A percentile compares a stretch with the other conserved stretches of the same genome.
These are phyloP conservation scores for Nepenthes gracilis DNA, from an alignment of 148 eudicot species.

Conservation along the genomic window DNA sequence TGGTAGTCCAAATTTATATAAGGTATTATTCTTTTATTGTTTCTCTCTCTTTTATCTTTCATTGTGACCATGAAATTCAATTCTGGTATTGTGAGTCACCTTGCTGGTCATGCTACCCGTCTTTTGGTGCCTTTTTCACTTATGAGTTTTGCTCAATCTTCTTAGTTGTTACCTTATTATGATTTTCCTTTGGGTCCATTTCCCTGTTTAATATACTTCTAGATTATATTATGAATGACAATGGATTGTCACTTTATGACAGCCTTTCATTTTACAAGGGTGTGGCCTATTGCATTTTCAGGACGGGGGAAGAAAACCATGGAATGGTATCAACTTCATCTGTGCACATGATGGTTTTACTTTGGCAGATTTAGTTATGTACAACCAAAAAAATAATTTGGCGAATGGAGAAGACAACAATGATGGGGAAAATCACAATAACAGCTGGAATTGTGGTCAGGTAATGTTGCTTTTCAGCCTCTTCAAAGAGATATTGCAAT, in stretches of 20 bases:
- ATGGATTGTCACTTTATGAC: neutral
- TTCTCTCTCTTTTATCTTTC: neutral
- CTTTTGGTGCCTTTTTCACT: neutral
- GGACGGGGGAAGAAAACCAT: constrained; percentile 96
- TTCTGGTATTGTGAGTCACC: neutral
- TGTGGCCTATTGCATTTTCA: constrained; percentile 8
- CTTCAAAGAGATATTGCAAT: no score
- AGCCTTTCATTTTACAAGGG: neutral
- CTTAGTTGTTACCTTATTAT: no score
- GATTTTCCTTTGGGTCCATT: no score
- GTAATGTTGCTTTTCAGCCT: constrained; percentile 15
- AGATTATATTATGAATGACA: neutral
- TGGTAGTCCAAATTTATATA: constrained; percentile 90
- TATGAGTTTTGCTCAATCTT: no score
- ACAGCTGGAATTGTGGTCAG: constrained; percentile 98
- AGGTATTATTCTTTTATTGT: constrained; percentile 25
- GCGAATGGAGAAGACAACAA: constrained; percentile 96
- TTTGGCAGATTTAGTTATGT: constrained; percentile 82
- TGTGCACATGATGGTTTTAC: constrained; percentile 99
- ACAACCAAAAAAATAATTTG: constrained; percentile 79
- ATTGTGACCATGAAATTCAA: neutral
- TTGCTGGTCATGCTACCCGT: neutral
- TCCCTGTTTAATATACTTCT: neutral
- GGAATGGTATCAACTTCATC: constrained; percentile 92
- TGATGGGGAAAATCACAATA: constrained; percentile 96